Conservation (phyloP, 75 land plant genomes). For the Cupressus sempervirens region DNA sequence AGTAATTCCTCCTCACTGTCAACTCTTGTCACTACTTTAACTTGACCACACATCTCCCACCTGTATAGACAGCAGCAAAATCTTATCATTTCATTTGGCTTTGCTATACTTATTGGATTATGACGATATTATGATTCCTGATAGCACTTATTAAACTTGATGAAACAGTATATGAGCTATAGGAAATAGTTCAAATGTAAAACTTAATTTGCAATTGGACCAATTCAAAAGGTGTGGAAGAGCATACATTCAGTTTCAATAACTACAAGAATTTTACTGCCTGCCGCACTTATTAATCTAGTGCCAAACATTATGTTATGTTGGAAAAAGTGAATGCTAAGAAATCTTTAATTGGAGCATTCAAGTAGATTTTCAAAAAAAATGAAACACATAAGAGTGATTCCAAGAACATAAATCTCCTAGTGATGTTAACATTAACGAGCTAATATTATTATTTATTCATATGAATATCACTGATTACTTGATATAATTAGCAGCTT, state of each 20-base stretch:
- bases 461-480: background rate
- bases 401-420: background rate
- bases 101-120: background rate
- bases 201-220: background rate
- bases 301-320: background rate
- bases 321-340: background rate
- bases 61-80: conserved; percentile 28
- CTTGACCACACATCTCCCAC: conserved; percentile 99
- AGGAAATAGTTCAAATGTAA: background rate
- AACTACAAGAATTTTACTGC: background rate
- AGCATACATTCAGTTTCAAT: background rate
- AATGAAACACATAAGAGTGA: background rate
- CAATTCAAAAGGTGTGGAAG: background rate
- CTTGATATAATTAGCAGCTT: background rate
- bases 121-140: background rate
- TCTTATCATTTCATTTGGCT: background rate
- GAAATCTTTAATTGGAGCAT: background rate
- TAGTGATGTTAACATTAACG: background rate
- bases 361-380: background rate
- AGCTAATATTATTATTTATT: background rate
- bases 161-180: background rate
- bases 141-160: background rate
- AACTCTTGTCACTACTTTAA: conserved; percentile 88
- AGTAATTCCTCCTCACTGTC: conserved; percentile 95
- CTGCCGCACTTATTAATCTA: background rate